Percentiles rank a stretch among this genome's conserved stretches.
Conservation (phyloP, 2,329 filamentous ascomycete species). For the Phaeosphaeriaceae sp. region DNA sequence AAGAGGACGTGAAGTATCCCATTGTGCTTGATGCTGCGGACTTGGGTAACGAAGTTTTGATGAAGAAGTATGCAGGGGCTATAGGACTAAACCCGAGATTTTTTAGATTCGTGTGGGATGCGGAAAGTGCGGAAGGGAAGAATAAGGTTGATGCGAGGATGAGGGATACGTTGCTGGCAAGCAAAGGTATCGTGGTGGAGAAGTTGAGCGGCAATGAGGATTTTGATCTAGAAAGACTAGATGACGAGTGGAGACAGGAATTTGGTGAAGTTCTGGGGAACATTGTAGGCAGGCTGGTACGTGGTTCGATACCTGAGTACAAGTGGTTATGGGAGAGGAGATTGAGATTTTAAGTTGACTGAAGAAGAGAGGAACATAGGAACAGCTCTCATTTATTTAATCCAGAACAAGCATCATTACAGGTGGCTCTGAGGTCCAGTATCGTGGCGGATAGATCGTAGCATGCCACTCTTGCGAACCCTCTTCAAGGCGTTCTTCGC, state of each 20-base stretch:
- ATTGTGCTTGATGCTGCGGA: conserved; percentile 29
- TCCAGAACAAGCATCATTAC: too few species aligned
- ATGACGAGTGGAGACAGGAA: background rate
- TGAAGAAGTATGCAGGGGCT: conserved; percentile 20
- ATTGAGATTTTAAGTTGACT: too few species aligned
- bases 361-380: too few species aligned
- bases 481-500: too few species aligned
- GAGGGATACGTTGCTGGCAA: conserved; percentile 27
- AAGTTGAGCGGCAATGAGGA: conserved; percentile 10
- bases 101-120: background rate
- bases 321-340: background rate
- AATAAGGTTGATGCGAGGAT: conserved; percentile 17
- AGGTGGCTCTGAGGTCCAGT: too few species aligned
- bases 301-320: background rate
- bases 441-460: too few species aligned
- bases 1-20: conserved; percentile 8
- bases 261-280: background rate
- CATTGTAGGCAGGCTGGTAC: background rate
- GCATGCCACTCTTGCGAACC: too few species aligned
- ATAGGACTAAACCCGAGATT: conserved; percentile 10
- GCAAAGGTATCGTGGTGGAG: conserved; percentile 17
- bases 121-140: conserved; percentile 2
- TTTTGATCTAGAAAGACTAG: background rate
- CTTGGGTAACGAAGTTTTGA: conserved; percentile 9
- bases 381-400: too few species aligned